Evolutionary conservation across 2,329 filamentous ascomycete species (phyloP), one percentile per base, ranked within the genome.

Genomic region (Claviceps fusiformis): DNA sequence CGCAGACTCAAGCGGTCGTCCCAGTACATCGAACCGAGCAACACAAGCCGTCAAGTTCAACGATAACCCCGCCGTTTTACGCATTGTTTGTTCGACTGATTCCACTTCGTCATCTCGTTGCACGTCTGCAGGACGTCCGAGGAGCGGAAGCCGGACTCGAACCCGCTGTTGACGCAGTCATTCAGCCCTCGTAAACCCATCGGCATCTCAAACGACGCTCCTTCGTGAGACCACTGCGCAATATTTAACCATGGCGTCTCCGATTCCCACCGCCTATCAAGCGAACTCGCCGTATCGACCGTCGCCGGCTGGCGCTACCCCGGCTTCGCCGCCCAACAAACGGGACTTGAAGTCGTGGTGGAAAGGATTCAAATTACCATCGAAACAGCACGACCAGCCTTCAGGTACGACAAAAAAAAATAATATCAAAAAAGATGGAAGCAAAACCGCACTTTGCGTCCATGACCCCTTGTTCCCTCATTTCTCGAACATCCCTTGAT

Each of bases 261-360:
- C 68, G 57, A 62, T 67, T 55, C 63, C 65, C 45, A 67, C 67
- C 56, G 60, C 65, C 47, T 65, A 63, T 57, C 64, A 65, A 57
- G 63, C 65, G 57, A 68, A 64, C 59, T 65, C 63, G 57, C 62
- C 65, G 52, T 59, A 59, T 53, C 62, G 60, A 50, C 54, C 58
- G 45, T 55, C 62, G 27, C 58, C 62, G 50, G 61, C 63, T 24
- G 61, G 62, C 53, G 63, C 69, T 67, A 70, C 72, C 70, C 64
- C 77, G 68, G 67, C 78, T 68, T 89, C 88, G 46, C 88, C 87
- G 55, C 89, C 89, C 35, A 89, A 83, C 61, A 95, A 87, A 74
- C 83, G 89, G 68, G 90, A 95, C 68, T 76, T 97, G 62, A 87
- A 90, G 63, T 95, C 88, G 57, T 98, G 93, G 93, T 97, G 93